These are phyloP conservation scores for Populus nigra DNA, from an alignment of 345 rosid genomes.

Conservation along the genomic window DNA sequence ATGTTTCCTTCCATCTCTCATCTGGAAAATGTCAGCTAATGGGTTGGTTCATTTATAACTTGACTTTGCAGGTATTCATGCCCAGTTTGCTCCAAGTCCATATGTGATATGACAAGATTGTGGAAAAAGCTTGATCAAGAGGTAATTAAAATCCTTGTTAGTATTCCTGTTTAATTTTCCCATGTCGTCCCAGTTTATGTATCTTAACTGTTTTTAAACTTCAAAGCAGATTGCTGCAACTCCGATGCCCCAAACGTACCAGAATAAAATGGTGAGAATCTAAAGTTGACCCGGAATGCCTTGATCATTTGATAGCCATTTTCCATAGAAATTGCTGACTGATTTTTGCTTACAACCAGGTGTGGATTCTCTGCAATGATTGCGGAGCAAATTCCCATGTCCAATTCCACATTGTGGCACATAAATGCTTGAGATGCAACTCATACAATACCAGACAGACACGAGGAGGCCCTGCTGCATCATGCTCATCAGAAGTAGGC, in stretches of 20 bases:
- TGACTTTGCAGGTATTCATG: constrained; percentile 63
- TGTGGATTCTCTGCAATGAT: constrained; percentile 92
- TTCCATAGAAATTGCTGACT: not conserved
- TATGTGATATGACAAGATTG: constrained; percentile 61
- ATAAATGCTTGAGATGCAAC: constrained; percentile 61
- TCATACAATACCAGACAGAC: constrained; percentile 83
- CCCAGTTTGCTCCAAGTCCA: constrained; percentile 84
- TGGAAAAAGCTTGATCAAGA: constrained; percentile 84
- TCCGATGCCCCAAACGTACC: constrained; percentile 70
- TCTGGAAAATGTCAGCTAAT: not conserved
- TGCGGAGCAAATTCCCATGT: constrained; percentile 59
- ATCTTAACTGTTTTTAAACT: not conserved
- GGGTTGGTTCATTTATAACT: not conserved
- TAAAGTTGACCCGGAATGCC: not conserved
- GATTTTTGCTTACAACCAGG: constrained; percentile 28
- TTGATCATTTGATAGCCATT: not conserved
- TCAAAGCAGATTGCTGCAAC: constrained; percentile 61
- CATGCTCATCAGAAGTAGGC: constrained; percentile 40
- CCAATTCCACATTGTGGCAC: constrained; percentile 67
- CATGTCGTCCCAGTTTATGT: not conserved
- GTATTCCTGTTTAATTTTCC: not conserved
- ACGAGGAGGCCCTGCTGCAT: constrained; percentile 42
- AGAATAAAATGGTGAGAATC: constrained; percentile 57
- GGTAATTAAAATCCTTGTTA: constrained; percentile 36
- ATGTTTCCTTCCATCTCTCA: not conserved